phyloP scores from a whole-genome alignment of 106 monocot species.

The Chionographis japonica region DNA sequence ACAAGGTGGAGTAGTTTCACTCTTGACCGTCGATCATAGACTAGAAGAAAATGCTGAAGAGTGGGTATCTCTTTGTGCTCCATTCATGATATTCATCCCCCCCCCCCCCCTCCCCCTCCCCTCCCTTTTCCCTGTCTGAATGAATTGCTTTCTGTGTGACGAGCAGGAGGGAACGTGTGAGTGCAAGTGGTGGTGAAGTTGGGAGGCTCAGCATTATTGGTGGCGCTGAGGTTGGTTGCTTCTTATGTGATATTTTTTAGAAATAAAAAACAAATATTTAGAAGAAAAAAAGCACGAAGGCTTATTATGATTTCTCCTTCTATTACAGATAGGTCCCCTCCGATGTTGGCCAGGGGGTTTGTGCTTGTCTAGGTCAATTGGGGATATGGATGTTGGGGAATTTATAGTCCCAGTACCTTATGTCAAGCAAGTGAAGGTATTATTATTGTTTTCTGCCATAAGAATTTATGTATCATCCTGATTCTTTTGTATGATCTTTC shows the following conservation, averaged over 20 bases:
- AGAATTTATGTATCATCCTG: background rate
- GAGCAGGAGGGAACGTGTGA: slow-evolving; percentile 67
- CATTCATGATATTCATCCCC: background rate
- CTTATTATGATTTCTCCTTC: background rate
- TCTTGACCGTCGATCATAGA: slow-evolving; percentile 87
- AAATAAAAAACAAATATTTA: background rate
- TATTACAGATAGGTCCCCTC: slow-evolving; percentile 77
- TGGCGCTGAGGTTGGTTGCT: slow-evolving; percentile 56
- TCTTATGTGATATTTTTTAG: background rate
- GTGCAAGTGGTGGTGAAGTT: slow-evolving; percentile 74
- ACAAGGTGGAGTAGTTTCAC: slow-evolving; percentile 59
- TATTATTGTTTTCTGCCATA: background rate
- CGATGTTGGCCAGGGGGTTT: slow-evolving; percentile 94
- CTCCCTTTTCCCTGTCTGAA: background rate
- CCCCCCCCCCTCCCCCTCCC: too few species aligned
- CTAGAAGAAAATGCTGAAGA: slow-evolving; percentile 94
- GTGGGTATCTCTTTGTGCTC: slow-evolving; percentile 23
- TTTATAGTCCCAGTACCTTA: slow-evolving; percentile 89
- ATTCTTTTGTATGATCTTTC: too few species aligned
- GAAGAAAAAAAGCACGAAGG: too few species aligned
- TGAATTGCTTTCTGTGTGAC: background rate
- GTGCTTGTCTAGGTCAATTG: slow-evolving; percentile 89
- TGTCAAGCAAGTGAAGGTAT: slow-evolving; percentile 97
- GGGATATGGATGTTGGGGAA: slow-evolving; percentile 94
- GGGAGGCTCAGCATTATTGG: slow-evolving; percentile 74